Evolutionary conservation across 106 monocot species (phyloP).

Genomic region (Allium cepa): DNA sequence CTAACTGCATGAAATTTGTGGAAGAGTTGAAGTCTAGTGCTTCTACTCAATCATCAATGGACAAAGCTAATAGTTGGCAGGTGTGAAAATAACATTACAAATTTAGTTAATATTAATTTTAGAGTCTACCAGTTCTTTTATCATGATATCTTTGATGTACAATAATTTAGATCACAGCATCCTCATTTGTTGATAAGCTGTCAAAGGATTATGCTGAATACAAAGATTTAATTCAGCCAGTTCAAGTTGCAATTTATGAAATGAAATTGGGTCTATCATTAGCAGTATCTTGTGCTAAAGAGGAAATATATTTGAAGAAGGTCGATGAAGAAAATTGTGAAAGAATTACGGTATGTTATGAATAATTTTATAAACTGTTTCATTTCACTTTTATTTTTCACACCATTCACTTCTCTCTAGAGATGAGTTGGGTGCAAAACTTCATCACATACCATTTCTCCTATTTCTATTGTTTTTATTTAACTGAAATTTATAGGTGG

Average conservation of each 20-base stretch:
- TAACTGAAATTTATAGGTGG: too few relatives aligned
- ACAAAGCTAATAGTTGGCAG: slow-evolving; percentile 69
- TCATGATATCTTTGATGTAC: background rate
- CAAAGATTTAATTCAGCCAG: slow-evolving; percentile 69
- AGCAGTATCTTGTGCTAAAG: slow-evolving; percentile 36
- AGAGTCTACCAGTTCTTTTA: background rate
- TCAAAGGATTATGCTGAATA: slow-evolving; percentile 66
- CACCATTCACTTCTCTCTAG: too few relatives aligned
- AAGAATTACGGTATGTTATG: slow-evolving; percentile 41
- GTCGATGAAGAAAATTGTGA: slow-evolving; percentile 22
- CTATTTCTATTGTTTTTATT: too few relatives aligned
- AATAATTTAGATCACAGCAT: slow-evolving; percentile 40
- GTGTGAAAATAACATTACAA: slow-evolving; percentile 17
- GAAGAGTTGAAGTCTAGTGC: slow-evolving; percentile 18
- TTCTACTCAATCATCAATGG: slow-evolving; percentile 18
- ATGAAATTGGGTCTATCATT: slow-evolving; percentile 81
- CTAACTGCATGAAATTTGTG: slow-evolving; percentile 19
- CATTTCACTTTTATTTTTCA: too few relatives aligned
- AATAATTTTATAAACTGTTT: background rate
- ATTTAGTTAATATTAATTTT: background rate
- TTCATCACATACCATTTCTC: too few relatives aligned
- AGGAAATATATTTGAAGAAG: slow-evolving; percentile 48
- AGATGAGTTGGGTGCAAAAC: too few relatives aligned
- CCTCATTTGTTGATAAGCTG: slow-evolving; percentile 47
- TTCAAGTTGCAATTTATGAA: slow-evolving; percentile 89